Evolutionary conservation across 176 grass and related monocot species (phyloP).

Genomic region (Zea luxurians): DNA sequence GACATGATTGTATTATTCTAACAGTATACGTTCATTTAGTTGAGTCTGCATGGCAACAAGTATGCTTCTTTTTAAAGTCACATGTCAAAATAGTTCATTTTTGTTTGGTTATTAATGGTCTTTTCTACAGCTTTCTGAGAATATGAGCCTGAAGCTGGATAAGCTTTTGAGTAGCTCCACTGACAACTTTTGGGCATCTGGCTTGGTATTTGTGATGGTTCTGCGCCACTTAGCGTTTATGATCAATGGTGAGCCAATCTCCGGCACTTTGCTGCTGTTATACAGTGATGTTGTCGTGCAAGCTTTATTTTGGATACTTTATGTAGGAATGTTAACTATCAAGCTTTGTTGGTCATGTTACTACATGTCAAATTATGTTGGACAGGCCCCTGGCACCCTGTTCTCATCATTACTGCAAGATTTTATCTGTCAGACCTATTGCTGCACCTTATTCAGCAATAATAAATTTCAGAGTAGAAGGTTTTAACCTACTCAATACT

Average conservation of each 20-base stretch:
- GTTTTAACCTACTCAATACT: no score
- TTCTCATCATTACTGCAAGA: no score
- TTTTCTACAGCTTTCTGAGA: conserved; percentile 64
- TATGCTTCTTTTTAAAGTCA: no score
- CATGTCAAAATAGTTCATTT: conserved; percentile 26
- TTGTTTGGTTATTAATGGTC: conserved; percentile 22
- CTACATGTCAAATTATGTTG: no score
- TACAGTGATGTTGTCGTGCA: background rate
- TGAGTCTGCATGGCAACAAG: no score
- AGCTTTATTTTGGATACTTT: conserved; percentile 29
- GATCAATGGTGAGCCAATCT: no score
- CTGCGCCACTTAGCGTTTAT: conserved; percentile 67
- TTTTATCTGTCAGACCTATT: no score
- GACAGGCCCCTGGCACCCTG: no score
- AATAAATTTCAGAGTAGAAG: no score
- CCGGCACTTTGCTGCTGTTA: conserved; percentile 22
- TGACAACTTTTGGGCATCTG: conserved; percentile 77
- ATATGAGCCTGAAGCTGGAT: conserved; percentile 65
- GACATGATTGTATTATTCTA: no score
- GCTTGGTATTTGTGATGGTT: conserved; percentile 77
- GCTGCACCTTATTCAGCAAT: no score
- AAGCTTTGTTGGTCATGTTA: background rate
- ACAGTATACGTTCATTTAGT: no score
- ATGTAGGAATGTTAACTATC: conserved; percentile 23
- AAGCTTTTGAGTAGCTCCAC: conserved; percentile 67